Evolutionary conservation across 2,329 filamentous ascomycete species (phyloP), one percentile per base, ranked within the genome.

Genomic region (Colletotrichum higginsianum): DNA sequence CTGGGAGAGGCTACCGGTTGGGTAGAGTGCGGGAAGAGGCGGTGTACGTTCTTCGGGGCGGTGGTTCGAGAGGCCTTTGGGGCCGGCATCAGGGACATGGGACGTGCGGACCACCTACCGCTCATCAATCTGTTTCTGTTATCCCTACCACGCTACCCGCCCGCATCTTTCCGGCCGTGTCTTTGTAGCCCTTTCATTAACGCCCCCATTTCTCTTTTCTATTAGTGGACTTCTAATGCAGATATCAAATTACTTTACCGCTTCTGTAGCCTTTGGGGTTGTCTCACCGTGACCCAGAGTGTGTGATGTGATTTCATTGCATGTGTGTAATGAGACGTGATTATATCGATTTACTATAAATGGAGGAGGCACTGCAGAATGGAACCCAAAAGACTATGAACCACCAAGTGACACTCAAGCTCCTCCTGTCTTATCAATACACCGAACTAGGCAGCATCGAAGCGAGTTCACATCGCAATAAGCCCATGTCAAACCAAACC

Each of bases 221-320:
- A 85, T 80, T 89, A 89, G 83, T 88, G 84, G 83, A 85, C 85
- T 88, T 89, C 84, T 90, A 89, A 90, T 90, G 86, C 87, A 88
- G 84, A 89, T 88, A 88, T 88, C 85, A 85, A 82, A 84, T 83
- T 82, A 82, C 82, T 84, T 83, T 77, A 80, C 80, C 57, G 44
- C 26, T 63, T 69, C 49, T 50, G 52, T 42, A 63, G n/a, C 44
- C n/a, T 11, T 21, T 16, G 9, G 4, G 16, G 30, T 7, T 12
- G 21, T 55, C 30, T 35, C 30, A 35, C 8, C 30, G 2, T 9
- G 30, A 35, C 30, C 8, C 8, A 2, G 30, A 2, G 30, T 35
- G 30, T 35, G 8, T 35, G 30, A 35, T 35, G 8, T 61, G 40
- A 35, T 61, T 3, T 3, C 47, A 21, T 61, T 2, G 35, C 9